Percentiles rank a stretch among this genome's conserved stretches.
These are phyloP conservation scores for Xylariaceae sp. DNA, from an alignment of 2,329 filamentous ascomycete genomes.

Conservation along the genomic window DNA sequence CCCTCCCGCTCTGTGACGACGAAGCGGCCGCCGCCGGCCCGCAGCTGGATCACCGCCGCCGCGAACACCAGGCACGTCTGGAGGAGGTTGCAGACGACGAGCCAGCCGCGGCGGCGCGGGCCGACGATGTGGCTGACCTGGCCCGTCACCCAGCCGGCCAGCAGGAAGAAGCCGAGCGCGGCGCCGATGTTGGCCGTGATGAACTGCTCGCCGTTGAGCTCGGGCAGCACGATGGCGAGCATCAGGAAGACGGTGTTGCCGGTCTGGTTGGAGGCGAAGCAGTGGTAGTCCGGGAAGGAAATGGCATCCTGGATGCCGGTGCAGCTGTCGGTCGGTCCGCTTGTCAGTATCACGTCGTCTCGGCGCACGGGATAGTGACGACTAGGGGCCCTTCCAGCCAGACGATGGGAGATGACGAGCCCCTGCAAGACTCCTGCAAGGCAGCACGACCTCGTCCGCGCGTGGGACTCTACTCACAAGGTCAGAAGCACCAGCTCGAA, in stretches of 20 bases:
- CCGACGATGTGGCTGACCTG: conserved; percentile 48
- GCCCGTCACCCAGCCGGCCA: conserved; percentile 46
- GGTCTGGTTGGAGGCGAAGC: conserved; percentile 58
- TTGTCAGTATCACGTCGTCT: conserved; percentile 5
- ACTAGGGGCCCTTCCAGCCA: too few relatives aligned
- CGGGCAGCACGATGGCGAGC: conserved; percentile 41
- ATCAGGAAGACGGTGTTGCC: conserved; percentile 56
- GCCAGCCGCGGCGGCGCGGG: conserved; percentile 43
- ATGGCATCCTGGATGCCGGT: conserved; percentile 51
- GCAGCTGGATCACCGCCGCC: conserved; percentile 41
- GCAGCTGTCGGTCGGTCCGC: conserved; percentile 22
- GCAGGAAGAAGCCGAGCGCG: conserved; percentile 48
- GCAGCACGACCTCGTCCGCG: too few relatives aligned
- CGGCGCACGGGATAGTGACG: too few relatives aligned
- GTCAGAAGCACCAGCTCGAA: conserved; percentile 39
- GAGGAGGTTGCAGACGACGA: conserved; percentile 45
- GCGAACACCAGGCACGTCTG: conserved; percentile 48
- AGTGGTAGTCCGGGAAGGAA: conserved; percentile 53
- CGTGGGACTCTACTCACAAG: conserved; percentile 24
- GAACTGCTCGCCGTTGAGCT: conserved; percentile 41
- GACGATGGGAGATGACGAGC: too few relatives aligned
- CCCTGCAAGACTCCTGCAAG: too few relatives aligned
- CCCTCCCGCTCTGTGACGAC: too few relatives aligned
- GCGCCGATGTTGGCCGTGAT: conserved; percentile 46
- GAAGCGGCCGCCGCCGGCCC: too few relatives aligned